Percentiles rank a stretch among this genome's conserved stretches.
These are phyloP conservation scores for Polytolypa hystricis DNA, from an alignment of 2,329 filamentous ascomycete genomes.

Conservation along the genomic window DNA sequence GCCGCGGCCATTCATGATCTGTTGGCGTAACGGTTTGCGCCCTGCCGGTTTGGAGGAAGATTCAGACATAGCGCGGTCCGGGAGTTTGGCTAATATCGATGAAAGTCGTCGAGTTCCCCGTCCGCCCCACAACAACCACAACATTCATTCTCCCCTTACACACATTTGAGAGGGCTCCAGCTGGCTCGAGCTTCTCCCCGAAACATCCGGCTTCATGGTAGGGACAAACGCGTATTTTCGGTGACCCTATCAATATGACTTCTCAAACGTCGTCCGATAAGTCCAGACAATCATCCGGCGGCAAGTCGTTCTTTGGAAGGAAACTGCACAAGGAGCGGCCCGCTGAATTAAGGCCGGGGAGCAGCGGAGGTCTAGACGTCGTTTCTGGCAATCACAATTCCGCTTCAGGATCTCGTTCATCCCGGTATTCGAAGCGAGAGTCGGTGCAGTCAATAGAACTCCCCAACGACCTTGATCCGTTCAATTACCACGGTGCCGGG, in stretches of 20 bases:
- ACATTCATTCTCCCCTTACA: too few relatives aligned
- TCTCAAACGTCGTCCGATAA: conserved; percentile 61
- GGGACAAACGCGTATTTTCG: conserved; percentile 15
- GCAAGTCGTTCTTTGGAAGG: conserved; percentile 79
- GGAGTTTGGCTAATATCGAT: too few relatives aligned
- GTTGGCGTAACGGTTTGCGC: conserved; percentile 7
- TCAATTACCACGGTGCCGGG: conserved; percentile 63
- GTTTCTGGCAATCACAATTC: conserved; percentile 52
- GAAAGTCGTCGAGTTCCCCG: too few relatives aligned
- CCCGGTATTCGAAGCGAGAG: conserved; percentile 61
- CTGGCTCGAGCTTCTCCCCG: too few relatives aligned
- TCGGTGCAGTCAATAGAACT: conserved; percentile 62
- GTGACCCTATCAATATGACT: conserved; percentile 22
- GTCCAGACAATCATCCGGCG: conserved; percentile 68
- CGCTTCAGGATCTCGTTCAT: conserved; percentile 56
- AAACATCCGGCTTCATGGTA: conserved; percentile 20
- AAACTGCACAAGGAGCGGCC: conserved; percentile 64
- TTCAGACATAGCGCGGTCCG: too few relatives aligned
- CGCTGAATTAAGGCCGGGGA: conserved; percentile 41
- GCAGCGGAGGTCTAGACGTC: conserved; percentile 46
- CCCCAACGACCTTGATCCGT: conserved; percentile 47
- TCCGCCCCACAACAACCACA: too few relatives aligned
- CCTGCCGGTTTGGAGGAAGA: conserved; percentile 3
- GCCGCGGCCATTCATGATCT: conserved; percentile 7
- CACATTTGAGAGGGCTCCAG: too few relatives aligned